Base-by-base conservation (phyloP, 2,329 filamentous ascomycete species). In the Raffaelea deltoideospora region DNA sequence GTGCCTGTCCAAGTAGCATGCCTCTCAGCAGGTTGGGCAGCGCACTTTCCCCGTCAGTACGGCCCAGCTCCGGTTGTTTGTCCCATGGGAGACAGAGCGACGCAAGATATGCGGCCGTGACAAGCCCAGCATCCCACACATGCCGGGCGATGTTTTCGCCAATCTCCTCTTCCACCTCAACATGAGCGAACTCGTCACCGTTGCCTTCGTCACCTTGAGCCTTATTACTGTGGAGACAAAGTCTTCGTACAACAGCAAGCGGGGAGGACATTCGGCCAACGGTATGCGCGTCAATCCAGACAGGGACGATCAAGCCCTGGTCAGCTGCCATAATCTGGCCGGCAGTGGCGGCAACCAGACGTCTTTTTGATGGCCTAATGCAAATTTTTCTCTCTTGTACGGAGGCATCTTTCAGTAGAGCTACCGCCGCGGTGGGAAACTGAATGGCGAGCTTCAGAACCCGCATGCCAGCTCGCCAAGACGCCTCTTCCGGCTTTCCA, bases 91-190 rank as follows among this genome's bases (percentile, higher is more conserved):
- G 10, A 36, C 47, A 50, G 3, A 51, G 32, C 11, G 51, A 44
- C 2, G 52, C 53, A 10, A 65, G 33, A 10, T 58, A 46, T 2
- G 56, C 56, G 2, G 60, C 52, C 1, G 63, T 60, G 6, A 67
- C 54, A 10, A 73, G 53, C 1, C 70, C 70, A 1, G 61, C 69
- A 36, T 75, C 70, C 70, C 70, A 75, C 6, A 74, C 57, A 41
- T 74, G 69, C 3, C 69, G 61, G 1, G 69, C 69, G 37, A 75
- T 73, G 47, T 67, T 72, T 51, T 74, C 69, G 13, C 68, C 69
- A 10, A 74, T 62, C 36, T 72, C 67, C 41, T 75, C 71, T 37
- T 68, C 63, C 5, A 73, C 52, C 21, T 62, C 55, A 8, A 70
- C 41, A 10, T 43, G 45, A 1, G 50, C 45, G 26, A 14, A n/a